Evolutionary conservation across 2,329 filamentous ascomycete genomes (phyloP), one percentile per base, ranked within the genome.

Genomic region (Trichoderma atrobrunneum): DNA sequence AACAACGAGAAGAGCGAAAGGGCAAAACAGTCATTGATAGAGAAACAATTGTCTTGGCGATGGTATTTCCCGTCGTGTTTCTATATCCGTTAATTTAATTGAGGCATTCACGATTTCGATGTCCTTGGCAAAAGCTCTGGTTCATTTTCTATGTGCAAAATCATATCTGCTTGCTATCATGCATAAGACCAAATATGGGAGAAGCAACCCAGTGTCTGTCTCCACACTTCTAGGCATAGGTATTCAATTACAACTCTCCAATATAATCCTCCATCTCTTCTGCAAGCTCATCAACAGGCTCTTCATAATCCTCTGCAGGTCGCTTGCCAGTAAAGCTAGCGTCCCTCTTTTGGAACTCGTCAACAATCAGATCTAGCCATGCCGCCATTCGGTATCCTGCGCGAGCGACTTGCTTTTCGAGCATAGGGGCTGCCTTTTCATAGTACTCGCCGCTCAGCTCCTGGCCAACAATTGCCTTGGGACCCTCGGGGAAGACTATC

Each of bases 301-400:
- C 66, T 5, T 69, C 66, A 34, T 48, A 32, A 7, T 73, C 39
- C 7, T 77, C 74, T 36, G 74, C 78, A 73, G 64, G 60, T 48
- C 36, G 24, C 30, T 48, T 57, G 39, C 59, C 68, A 2, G 59
- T 64, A 7, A 34, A 64, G 32, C n/a, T 71, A 12, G 68, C 74
- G 72, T 71, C 75, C 34, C 71, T 77, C 24, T 74, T 72, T 34
- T 76, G 72, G 74, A 78, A 81, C 30, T 76, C 78, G n/a, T 84
- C 80, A 10, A 84, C 88, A 76, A 92, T 89, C 76, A 86, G 81
- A 77, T 92, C 90, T 73, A 93, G 81, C 89, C 89, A 93, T 24
- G 86, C 86, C 2, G 88, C 91, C 78, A 93, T 84, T 63, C 92
- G 86, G 79, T 89, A 92, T 12, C 92, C 92, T 5, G 89, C 92